Percentiles rank a stretch among this genome's conserved stretches.
Evolutionary conservation across 805 yeast species (phyloP).

Genomic region (Candida argentea): DNA sequence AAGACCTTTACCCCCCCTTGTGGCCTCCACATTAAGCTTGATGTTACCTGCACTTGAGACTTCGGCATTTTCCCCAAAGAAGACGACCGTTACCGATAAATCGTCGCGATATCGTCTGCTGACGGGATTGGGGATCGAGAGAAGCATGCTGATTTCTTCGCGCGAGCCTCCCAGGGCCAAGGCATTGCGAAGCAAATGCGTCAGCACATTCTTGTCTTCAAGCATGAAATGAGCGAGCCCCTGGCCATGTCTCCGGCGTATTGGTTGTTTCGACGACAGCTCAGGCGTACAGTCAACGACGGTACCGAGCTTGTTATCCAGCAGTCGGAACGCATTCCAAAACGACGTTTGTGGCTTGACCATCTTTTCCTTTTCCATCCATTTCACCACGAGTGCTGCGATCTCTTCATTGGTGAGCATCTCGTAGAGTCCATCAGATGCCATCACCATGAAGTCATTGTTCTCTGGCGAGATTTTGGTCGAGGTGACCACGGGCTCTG

Average conservation of each 20-base stretch:
- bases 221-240: slow-evolving; percentile 38
- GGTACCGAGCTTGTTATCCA: slow-evolving; percentile 45
- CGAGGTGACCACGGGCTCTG: slow-evolving; percentile 86
- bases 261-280: slow-evolving; percentile 61
- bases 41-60: slow-evolving; percentile 41
- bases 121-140: slow-evolving; percentile 84
- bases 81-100: slow-evolving; percentile 89
- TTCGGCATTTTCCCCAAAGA: slow-evolving; percentile 48
- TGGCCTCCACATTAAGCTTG: slow-evolving; percentile 47
- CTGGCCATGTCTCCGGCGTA: slow-evolving; percentile 40
- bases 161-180: slow-evolving; percentile 75
- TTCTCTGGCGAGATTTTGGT: slow-evolving; percentile 60
- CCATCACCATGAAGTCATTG: slow-evolving; percentile 83
- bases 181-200: slow-evolving; percentile 91
- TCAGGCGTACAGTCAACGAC: slow-evolving; percentile 55
- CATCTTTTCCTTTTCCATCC: slow-evolving; percentile 76
- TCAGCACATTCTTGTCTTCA: slow-evolving; percentile 82
- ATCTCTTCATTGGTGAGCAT: slow-evolving; percentile 87
- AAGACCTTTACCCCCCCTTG: slow-evolving; percentile 53
- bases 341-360: slow-evolving; percentile 39
- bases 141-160: slow-evolving; percentile 81
- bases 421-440: slow-evolving; percentile 90
- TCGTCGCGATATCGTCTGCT: slow-evolving; percentile 93
- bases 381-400: slow-evolving; percentile 81
- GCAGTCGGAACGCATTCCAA: slow-evolving; percentile 33